Evolutionary conservation across 1,284 basidiomycete species (phyloP).

Genomic region (Thecaphora thlaspeos): DNA sequence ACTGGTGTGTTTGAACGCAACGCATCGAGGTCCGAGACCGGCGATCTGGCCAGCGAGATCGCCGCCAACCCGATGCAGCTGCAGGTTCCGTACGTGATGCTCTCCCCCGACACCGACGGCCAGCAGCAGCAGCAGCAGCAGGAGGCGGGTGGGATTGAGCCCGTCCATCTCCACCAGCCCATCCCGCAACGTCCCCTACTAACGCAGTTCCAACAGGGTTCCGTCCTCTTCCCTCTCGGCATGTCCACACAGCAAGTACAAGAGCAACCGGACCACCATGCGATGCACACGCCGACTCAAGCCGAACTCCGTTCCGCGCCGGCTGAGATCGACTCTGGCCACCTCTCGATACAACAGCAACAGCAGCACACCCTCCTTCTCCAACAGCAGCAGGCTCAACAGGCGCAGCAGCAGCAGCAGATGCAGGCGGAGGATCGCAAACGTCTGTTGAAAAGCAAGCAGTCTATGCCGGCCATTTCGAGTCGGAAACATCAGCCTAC

Average conservation of each 20-base stretch:
- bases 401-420: constrained; percentile 1
- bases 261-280: background rate
- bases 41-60: constrained; percentile 23
- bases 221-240: constrained; percentile 9
- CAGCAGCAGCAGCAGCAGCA: constrained; percentile 8
- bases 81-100: constrained; percentile 18
- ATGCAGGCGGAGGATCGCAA: background rate
- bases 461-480: constrained; percentile 10
- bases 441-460: constrained; percentile 2
- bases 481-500: constrained; percentile 11
- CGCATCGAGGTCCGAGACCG: background rate
- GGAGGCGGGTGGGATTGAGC: background rate
- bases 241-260: constrained; percentile 11
- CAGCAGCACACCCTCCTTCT: constrained; percentile 17
- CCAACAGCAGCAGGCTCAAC: constrained; percentile 21
- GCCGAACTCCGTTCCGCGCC: constrained; percentile 15
- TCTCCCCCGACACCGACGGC: background rate
- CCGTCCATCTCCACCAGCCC: constrained; percentile 19
- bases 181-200: constrained; percentile 2
- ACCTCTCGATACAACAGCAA: constrained; percentile 19
- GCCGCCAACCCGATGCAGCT: constrained; percentile 37
- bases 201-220: background rate
- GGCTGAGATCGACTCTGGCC: constrained; percentile 15
- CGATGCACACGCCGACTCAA: background rate
- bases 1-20: background rate